Percentiles rank a stretch among this genome's conserved stretches.
Conservation (phyloP, 2,329 filamentous ascomycete genomes). For the Zymoseptoria tritici region DNA sequence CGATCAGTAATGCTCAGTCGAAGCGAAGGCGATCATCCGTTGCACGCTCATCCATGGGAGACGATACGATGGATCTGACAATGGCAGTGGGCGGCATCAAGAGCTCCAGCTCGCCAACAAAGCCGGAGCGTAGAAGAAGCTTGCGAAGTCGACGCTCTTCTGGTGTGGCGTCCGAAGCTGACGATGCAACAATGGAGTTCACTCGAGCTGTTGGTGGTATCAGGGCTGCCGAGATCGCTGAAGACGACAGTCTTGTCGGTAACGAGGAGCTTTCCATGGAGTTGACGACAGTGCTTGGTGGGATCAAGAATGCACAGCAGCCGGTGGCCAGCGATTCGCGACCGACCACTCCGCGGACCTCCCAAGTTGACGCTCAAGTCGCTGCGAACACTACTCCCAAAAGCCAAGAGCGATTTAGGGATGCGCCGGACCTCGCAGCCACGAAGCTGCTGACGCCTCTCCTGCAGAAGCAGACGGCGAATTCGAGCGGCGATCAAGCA, state of each 20-base stretch:
- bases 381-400: slow-evolving; percentile 49
- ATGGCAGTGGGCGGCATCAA: slow-evolving; percentile 32
- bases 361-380: slow-evolving; percentile 42
- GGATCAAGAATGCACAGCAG: slow-evolving; percentile 32
- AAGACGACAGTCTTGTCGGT: slow-evolving; percentile 27
- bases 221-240: slow-evolving; percentile 5
- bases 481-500: slow-evolving; percentile 21
- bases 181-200: slow-evolving; percentile 50
- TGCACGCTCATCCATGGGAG: slow-evolving; percentile 32
- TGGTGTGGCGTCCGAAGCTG: slow-evolving; percentile 29
- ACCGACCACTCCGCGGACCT: slow-evolving; percentile 30
- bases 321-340: slow-evolving; percentile 4
- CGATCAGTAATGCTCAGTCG: slow-evolving; percentile 4
- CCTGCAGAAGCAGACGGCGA: slow-evolving; percentile 25
- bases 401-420: slow-evolving; percentile 48
- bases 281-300: slow-evolving; percentile 43
- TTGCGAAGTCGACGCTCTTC: slow-evolving; percentile 32
- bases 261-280: slow-evolving; percentile 48
- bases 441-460: slow-evolving; percentile 30
- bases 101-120: slow-evolving; percentile 17
- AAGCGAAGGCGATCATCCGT: slow-evolving; percentile 34
- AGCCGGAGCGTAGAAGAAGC: slow-evolving; percentile 22
- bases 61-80: slow-evolving; percentile 36
- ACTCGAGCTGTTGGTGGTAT: slow-evolving; percentile 47
- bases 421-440: slow-evolving; percentile 38